Evolutionary conservation across 2,329 filamentous ascomycete genomes (phyloP).

Genomic region (Fusarium sp.): DNA sequence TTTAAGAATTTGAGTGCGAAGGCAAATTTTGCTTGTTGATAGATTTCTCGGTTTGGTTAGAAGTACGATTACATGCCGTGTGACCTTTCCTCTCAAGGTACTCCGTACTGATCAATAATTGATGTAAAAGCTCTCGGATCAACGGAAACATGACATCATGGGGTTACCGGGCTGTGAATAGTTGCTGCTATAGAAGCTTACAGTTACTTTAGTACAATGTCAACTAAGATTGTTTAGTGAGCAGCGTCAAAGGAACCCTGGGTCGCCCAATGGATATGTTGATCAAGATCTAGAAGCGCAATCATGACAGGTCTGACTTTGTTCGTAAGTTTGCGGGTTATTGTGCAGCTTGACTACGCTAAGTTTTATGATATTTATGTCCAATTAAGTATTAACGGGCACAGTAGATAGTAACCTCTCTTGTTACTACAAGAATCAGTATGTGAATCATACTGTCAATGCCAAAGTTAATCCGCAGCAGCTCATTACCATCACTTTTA

Average conservation of each 20-base stretch:
- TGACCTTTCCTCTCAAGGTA: background rate
- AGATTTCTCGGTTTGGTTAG: background rate
- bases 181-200: background rate
- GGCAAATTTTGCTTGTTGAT: background rate
- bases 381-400: no score
- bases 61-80: background rate
- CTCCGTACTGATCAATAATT: no score
- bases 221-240: background rate
- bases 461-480: no score
- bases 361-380: no score
- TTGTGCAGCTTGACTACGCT: no score
- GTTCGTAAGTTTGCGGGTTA: no score
- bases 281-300: background rate
- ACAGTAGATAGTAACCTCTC: no score
- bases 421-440: background rate
- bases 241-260: background rate
- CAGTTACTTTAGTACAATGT: background rate
- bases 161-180: background rate
- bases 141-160: background rate
- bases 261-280: no score
- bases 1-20: background rate
- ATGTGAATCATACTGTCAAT: no score
- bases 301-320: accelerated
- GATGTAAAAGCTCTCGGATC: background rate
- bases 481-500: background rate